Base-by-base conservation (phyloP, 805 yeast species). In the Candida cerambycidarum region DNA sequence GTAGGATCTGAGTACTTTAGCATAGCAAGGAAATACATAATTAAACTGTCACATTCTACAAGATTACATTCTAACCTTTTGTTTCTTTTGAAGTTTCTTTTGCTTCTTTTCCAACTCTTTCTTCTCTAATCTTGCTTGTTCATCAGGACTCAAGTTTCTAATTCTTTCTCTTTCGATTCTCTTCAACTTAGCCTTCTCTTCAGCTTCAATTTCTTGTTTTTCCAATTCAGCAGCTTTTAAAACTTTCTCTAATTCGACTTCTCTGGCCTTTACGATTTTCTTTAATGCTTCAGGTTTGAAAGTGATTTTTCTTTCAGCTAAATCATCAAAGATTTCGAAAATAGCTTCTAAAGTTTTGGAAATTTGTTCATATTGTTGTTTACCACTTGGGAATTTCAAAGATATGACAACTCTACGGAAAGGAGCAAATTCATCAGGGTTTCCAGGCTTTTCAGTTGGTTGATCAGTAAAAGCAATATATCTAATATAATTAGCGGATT, bases 391-490 rank as follows among this genome's bases (percentile, higher is more conserved):
- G 47, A 81, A 57, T 33, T 66, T 62, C 49, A 82, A 57, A 43
- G 82, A 75, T 47, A 90, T 63, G 13, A 81, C 60, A 31, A 86
- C 67, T 58, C 76, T 71, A 49, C 80, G 76, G 40, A 55, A 56
- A 28, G 85, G 76, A 31, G 65, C 69, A 63, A 78, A 75, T 49
- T 82, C 85, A n/a, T 61, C 62, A 37, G 79, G 67, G 27, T 75
- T 59, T 33, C 63, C 69, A 35, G 99, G 98, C 53, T 79, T 85
- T 39, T 73, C 84, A n/a, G 65, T 54, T 12, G 89, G 82, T 63
- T 87, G 84, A 64, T 93, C 99, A 39, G 97, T 88, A 60, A 89
- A 73, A 32, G 95, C 83, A 47, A 93, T 59, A 57, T 62, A 85
- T 57, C 81, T 79, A 56, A 93, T 66, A 31, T 45, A 50, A 32